Base-by-base conservation (phyloP, 2,329 filamentous ascomycete genomes). In the Cladosporium sp. region DNA sequence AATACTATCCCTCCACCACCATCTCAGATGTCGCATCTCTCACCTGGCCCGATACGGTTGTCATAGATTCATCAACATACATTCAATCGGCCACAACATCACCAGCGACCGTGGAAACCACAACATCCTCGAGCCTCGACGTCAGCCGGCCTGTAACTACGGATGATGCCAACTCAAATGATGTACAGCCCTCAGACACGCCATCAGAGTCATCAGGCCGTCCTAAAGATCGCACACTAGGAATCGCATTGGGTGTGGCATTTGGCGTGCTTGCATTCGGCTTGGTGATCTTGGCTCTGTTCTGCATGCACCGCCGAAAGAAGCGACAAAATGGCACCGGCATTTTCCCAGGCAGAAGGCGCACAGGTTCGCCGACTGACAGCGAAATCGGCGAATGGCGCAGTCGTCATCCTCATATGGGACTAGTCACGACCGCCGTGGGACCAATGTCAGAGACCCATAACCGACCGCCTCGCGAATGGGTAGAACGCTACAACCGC, bases 241-340 rank as follows among this genome's bases (percentile, higher is more conserved):
- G 59, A 6, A 60, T 61, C 31, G 51, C 56, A 19, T 46, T 61
- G 2, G 59, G 59, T 10, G 59, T 60, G 7, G 53, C 52, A 5
- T 52, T 61, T 11, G 54, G 58, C 5, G 49, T 54, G 6, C 46
- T 61, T 9, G 56, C 59, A 0, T 18, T 61, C 16, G 54, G 45
- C 22, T 33, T 61, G 9, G 45, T 52, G 32, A 41, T 48, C 11
- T 53, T 54, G 19, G 42, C 58, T 1, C 37, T 61, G 7, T 58
- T 51, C 54, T 56, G 48, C 37, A 28, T 59, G 10, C 52, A 54
- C 19, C 54, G 53, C 8, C 58, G 59, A 46, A 40, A 54, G 19
- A 49, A 50, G 42, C 43, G 33, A 18, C 53, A 46, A 7, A 33
- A 43, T 9, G 50, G 50, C 37, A 42, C 16, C 10, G 46, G 53